These are phyloP conservation scores for Garcia nutans DNA, from an alignment of 345 rosid genomes.

Conservation along the genomic window DNA sequence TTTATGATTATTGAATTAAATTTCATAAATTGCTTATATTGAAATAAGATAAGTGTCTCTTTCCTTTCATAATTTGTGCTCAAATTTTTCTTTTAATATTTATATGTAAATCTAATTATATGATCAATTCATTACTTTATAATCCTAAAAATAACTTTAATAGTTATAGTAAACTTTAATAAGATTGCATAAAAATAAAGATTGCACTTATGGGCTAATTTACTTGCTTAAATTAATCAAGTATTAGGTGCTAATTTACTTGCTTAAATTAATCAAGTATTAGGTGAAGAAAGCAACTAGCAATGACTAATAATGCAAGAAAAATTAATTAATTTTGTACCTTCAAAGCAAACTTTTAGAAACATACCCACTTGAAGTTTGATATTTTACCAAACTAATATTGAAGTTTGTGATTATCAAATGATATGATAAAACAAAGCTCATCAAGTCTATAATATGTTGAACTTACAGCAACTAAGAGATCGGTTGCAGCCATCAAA, in stretches of 20 bases:
- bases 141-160: too few species aligned
- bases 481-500: conserved; percentile 76
- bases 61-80: too few species aligned
- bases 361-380: conserved; percentile 2
- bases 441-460: conserved; percentile 1
- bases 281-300: not conserved
- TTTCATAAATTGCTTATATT: too few species aligned
- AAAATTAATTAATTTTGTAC: conserved; percentile 9
- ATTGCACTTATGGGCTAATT: too few species aligned
- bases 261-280: not conserved
- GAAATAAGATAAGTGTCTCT: too few species aligned
- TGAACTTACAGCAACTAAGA: conserved; percentile 62
- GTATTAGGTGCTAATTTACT: too few species aligned
- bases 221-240: not conserved
- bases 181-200: too few species aligned
- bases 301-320: not conserved
- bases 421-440: not conserved
- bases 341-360: conserved; percentile 5
- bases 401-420: not conserved
- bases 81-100: too few species aligned
- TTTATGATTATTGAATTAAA: too few species aligned
- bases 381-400: conserved; percentile 9
- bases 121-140: too few species aligned
- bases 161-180: too few species aligned
- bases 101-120: too few species aligned